Conservation (phyloP, 495 filamentous ascomycete species). For the Trichodelitschia bisporula region DNA sequence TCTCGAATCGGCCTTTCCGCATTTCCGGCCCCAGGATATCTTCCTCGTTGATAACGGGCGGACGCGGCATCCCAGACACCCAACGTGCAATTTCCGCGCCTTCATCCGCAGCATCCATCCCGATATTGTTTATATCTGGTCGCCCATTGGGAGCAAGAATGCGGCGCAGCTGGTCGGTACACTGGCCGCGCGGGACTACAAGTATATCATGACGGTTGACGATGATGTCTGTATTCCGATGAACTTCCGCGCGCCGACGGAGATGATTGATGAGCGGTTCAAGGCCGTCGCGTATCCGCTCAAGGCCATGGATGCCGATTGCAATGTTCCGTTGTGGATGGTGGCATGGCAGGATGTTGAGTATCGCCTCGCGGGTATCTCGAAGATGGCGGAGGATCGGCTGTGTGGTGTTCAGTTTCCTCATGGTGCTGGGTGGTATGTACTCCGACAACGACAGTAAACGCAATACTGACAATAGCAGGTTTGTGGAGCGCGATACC, state of each 20-base stretch:
- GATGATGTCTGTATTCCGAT: neutral
- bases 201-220: neutral
- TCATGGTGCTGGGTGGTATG: slow-evolving; percentile 1
- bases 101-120: slow-evolving; percentile 1
- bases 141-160: neutral
- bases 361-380: neutral
- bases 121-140: slow-evolving; percentile 1
- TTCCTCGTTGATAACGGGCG: slow-evolving; percentile 2
- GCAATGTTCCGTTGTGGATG: neutral
- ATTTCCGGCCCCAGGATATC: slow-evolving; percentile 6
- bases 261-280: neutral
- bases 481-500: slow-evolving; percentile 1
- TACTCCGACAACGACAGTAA: no score
- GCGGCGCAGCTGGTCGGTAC: slow-evolving; percentile 1
- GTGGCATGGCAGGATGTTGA: neutral
- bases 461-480: no score
- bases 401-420: neutral
- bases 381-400: neutral
- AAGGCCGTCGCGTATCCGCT: neutral
- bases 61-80: neutral
- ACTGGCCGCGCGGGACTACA: neutral
- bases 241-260: neutral
- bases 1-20: slow-evolving; percentile 3
- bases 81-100: neutral
- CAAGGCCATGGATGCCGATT: neutral